phyloP scores from a whole-genome alignment of 2,329 filamentous ascomycete genomes.

The Fusarium sp. region DNA sequence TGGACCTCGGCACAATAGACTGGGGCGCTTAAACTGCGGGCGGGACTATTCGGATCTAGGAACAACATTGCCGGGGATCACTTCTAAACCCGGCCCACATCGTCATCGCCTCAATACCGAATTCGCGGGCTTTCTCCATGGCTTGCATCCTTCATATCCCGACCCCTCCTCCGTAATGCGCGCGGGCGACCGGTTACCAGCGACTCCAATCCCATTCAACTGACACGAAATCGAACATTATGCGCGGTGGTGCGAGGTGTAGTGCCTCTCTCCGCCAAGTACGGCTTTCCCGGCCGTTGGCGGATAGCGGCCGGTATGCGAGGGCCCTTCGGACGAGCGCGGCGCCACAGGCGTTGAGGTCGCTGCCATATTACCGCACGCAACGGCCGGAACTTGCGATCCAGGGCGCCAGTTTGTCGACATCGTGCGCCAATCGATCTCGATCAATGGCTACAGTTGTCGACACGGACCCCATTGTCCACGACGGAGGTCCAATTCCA shows the following conservation, averaged over 20 bases:
- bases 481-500: slow-evolving; percentile 76
- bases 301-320: slow-evolving; percentile 30
- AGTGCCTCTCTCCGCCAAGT: slow-evolving; percentile 31
- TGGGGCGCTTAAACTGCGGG: slow-evolving; percentile 39
- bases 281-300: slow-evolving; percentile 22
- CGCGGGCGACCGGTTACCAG: slow-evolving; percentile 13
- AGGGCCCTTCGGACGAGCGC: slow-evolving; percentile 40
- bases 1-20: slow-evolving; percentile 19
- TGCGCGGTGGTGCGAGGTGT: slow-evolving; percentile 36
- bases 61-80: slow-evolving; percentile 36
- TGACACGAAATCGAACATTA: slow-evolving; percentile 25
- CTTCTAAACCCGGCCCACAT: slow-evolving; percentile 45
- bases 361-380: slow-evolving; percentile 11
- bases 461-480: slow-evolving; percentile 34
- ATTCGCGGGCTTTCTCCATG: slow-evolving; percentile 41
- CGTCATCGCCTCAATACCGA: slow-evolving; percentile 42
- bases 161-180: slow-evolving; percentile 12
- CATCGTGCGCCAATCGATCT: slow-evolving; percentile 14
- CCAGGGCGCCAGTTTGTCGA: slow-evolving; percentile 11
- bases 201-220: neutral
- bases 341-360: slow-evolving; percentile 16
- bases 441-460: slow-evolving; percentile 48
- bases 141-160: slow-evolving; percentile 15
- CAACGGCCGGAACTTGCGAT: slow-evolving; percentile 6
- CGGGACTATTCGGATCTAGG: slow-evolving; percentile 37